Percentiles rank a stretch among this genome's conserved stretches.
Conservation (phyloP, 768 basidiomycete genomes). For the Saitozyma podzolica region DNA sequence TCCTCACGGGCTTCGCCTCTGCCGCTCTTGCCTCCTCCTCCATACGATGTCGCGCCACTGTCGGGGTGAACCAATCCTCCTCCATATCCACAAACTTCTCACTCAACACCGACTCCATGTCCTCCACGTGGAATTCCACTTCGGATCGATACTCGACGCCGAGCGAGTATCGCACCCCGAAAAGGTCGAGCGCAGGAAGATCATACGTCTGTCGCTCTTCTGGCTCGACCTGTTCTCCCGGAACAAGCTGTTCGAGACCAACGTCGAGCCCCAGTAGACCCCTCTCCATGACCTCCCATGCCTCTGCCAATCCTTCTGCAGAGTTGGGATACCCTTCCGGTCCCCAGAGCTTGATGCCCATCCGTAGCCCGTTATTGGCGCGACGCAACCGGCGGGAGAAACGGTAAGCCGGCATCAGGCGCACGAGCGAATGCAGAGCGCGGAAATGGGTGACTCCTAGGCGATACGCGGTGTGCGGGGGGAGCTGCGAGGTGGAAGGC, state of each 20-base stretch:
- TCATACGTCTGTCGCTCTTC: conserved; percentile 23
- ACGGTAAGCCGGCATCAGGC: conserved; percentile 43
- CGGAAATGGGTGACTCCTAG: conserved; percentile 49
- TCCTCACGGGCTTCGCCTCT: conserved; percentile 1
- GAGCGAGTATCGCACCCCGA: conserved; percentile 35
- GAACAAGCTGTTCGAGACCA: conserved; percentile 25
- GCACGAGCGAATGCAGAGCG: conserved; percentile 38
- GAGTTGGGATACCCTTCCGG: conserved; percentile 40
- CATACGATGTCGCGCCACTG: conserved; percentile 35
- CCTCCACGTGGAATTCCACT: conserved; percentile 47
- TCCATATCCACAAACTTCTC: conserved; percentile 49
- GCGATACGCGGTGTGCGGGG: conserved; percentile 45
- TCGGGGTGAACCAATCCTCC: conserved; percentile 52
- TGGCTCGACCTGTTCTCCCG: conserved; percentile 9
- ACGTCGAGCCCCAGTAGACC: conserved; percentile 40
- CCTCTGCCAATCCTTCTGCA: conserved; percentile 28
- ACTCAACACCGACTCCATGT: conserved; percentile 45
- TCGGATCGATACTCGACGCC: conserved; percentile 38
- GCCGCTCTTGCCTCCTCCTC: conserved; percentile 12
- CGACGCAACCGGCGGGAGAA: conserved; percentile 39
- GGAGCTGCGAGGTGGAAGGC: conserved; percentile 24
- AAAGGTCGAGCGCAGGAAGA: conserved; percentile 36
- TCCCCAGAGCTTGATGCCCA: conserved; percentile 51
- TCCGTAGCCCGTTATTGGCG: conserved; percentile 37
- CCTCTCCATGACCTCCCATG: conserved; percentile 50